phyloP scores from a whole-genome alignment of 176 grass and related monocot genomes.

The Ananas comosus region DNA sequence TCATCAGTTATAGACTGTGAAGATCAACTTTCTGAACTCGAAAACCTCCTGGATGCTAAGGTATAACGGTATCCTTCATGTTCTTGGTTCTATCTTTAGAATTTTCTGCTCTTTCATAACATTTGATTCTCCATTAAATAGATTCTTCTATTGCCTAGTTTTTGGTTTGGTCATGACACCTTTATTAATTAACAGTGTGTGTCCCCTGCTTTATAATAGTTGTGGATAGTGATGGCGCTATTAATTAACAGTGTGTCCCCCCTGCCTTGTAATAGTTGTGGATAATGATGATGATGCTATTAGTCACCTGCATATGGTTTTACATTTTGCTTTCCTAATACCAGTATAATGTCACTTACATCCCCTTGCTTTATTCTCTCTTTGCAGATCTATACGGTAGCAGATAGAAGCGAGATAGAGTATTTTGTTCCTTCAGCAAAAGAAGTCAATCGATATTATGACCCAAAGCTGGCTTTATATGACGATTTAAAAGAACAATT shows the following conservation, averaged over 20 bases:
- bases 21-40: conserved; percentile 66
- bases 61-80: conserved; percentile 20
- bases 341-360: background rate
- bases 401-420: conserved; percentile 69
- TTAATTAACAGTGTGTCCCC: no score
- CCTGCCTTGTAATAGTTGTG: no score
- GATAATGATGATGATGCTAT: background rate
- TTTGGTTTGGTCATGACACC: background rate
- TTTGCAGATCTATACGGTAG: conserved; percentile 59
- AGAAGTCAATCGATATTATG: conserved; percentile 69
- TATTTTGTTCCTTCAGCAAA: conserved; percentile 51
- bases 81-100: background rate
- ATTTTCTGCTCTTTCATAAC: background rate
- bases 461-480: conserved; percentile 35
- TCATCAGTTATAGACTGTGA: conserved; percentile 61
- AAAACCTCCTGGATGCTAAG: conserved; percentile 72
- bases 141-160: background rate
- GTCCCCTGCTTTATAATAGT: no score
- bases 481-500: conserved; percentile 50
- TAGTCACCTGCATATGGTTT: background rate
- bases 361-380: conserved; percentile 7
- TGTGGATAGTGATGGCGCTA: background rate
- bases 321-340: no score
- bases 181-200: no score
- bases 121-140: background rate